phyloP scores from a whole-genome alignment of 192 early-diverging fungal species.

The Backusella macrospora region DNA sequence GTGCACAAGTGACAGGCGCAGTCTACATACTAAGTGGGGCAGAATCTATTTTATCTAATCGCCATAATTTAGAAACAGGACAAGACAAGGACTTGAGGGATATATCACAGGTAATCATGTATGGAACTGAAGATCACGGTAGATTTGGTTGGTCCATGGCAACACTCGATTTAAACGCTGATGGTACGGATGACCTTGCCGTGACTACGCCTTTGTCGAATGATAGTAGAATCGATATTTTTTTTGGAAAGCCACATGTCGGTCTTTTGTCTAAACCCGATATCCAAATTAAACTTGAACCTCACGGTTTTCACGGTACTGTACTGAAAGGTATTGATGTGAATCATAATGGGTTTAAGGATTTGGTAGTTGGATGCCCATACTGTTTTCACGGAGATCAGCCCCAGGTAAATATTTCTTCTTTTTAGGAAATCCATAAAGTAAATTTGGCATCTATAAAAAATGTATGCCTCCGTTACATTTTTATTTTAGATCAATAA shows the following conservation, averaged over 20 bases:
- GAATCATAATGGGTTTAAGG: slow-evolving; percentile 62
- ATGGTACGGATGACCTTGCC: slow-evolving; percentile 87
- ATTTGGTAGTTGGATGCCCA: slow-evolving; percentile 72
- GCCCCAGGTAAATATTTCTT: slow-evolving; percentile 20
- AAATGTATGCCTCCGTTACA: neutral
- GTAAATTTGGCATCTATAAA: neutral
- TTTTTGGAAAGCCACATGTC: slow-evolving; percentile 54
- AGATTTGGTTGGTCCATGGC: slow-evolving; percentile 79
- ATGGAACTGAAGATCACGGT: slow-evolving; percentile 25
- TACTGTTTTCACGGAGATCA: slow-evolving; percentile 31
- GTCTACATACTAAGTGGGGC: slow-evolving; percentile 57
- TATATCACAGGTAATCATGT: slow-evolving; percentile 7
- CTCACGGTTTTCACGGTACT: slow-evolving; percentile 42
- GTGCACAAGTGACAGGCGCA: slow-evolving; percentile 48
- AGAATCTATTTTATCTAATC: neutral
- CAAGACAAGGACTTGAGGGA: slow-evolving; percentile 10
- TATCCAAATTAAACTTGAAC: slow-evolving; percentile 39
- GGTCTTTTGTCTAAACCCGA: slow-evolving; percentile 51
- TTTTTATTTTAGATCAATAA: neutral
- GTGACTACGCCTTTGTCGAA: slow-evolving; percentile 63
- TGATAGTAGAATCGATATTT: slow-evolving; percentile 67
- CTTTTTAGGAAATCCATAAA: slow-evolving; percentile 18
- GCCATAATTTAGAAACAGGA: neutral
- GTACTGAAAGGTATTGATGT: slow-evolving; percentile 63
- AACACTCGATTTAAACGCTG: slow-evolving; percentile 81